Evolutionary conservation across 495 filamentous ascomycete species (phyloP).

Genomic region (Pseudoneurospora amorphoporcata): DNA sequence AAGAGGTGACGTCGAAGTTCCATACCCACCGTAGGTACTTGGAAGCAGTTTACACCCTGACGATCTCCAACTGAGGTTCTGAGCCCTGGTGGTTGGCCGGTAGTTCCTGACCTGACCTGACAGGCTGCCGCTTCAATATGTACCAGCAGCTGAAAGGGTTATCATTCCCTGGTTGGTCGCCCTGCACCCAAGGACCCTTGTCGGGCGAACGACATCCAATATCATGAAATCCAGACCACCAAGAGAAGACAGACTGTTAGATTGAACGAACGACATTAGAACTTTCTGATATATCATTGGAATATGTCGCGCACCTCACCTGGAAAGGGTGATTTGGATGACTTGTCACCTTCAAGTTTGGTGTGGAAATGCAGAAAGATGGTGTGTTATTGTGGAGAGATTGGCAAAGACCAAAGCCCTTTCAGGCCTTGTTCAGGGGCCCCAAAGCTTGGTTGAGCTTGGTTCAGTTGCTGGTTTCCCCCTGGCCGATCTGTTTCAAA

Average conservation of each 20-base stretch:
- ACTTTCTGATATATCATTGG: not conserved
- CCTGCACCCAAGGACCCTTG: not conserved
- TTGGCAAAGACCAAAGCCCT: not conserved
- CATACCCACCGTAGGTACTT: not conserved
- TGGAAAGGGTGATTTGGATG: not conserved
- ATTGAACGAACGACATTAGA: not conserved
- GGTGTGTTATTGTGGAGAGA: not conserved
- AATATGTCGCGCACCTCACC: not conserved
- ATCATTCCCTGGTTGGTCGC: not conserved
- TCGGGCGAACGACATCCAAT: not conserved
- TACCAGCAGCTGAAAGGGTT: not conserved
- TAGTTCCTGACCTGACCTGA: not conserved
- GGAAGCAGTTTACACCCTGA: not conserved
- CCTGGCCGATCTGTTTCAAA: not conserved
- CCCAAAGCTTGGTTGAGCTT: not conserved
- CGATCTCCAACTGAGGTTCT: not conserved
- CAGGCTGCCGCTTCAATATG: not conserved
- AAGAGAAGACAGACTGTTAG: not conserved
- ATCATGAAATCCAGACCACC: not conserved
- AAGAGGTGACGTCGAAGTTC: not conserved
- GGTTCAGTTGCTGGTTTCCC: not conserved
- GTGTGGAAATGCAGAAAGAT: not conserved
- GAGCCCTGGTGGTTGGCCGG: not conserved
- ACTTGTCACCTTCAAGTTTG: not conserved
- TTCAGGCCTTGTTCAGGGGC: not conserved